Percentiles rank a stretch among this genome's conserved stretches.
These are phyloP conservation scores for Exophiala lecanii-corni DNA, from an alignment of 2,329 filamentous ascomycete genomes.

Conservation along the genomic window DNA sequence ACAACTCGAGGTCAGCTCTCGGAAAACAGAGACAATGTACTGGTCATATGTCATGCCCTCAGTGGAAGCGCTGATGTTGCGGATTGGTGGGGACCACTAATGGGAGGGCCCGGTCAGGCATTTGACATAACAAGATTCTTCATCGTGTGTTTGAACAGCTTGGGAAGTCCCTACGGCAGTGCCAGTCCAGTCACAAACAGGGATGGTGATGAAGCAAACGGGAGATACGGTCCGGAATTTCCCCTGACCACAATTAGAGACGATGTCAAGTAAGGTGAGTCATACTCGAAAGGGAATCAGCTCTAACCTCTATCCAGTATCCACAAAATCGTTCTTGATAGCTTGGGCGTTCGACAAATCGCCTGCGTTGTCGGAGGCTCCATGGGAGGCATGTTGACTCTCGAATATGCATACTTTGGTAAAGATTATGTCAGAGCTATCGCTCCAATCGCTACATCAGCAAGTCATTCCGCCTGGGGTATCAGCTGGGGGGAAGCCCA, in stretches of 20 bases:
- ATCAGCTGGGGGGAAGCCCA: slow-evolving; percentile 58
- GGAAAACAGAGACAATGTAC: slow-evolving; percentile 54
- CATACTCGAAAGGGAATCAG: too few species aligned
- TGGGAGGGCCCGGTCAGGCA: slow-evolving; percentile 49
- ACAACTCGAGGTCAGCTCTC: slow-evolving; percentile 58
- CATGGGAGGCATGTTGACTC: slow-evolving; percentile 55
- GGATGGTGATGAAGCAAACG: slow-evolving; percentile 69
- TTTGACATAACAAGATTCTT: slow-evolving; percentile 52
- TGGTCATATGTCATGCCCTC: slow-evolving; percentile 57
- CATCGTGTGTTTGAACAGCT: slow-evolving; percentile 51
- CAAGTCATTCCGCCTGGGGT: slow-evolving; percentile 54
- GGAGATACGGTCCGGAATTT: slow-evolving; percentile 89
- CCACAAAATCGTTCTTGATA: slow-evolving; percentile 52
- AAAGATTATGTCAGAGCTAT: slow-evolving; percentile 53
- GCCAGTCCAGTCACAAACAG: slow-evolving; percentile 66
- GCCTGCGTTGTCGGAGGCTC: slow-evolving; percentile 54
- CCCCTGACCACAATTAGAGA: slow-evolving; percentile 92
- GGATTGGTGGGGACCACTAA: slow-evolving; percentile 55
- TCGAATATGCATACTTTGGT: slow-evolving; percentile 67
- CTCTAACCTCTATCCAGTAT: too few species aligned
- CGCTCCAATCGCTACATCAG: slow-evolving; percentile 53
- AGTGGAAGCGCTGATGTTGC: slow-evolving; percentile 53
- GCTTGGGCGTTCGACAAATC: slow-evolving; percentile 50
- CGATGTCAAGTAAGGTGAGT: slow-evolving; percentile 77
- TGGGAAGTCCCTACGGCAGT: slow-evolving; percentile 53